phyloP scores from a whole-genome alignment of 1,284 basidiomycete species.

The Cutaneotrichosporon sp. region DNA sequence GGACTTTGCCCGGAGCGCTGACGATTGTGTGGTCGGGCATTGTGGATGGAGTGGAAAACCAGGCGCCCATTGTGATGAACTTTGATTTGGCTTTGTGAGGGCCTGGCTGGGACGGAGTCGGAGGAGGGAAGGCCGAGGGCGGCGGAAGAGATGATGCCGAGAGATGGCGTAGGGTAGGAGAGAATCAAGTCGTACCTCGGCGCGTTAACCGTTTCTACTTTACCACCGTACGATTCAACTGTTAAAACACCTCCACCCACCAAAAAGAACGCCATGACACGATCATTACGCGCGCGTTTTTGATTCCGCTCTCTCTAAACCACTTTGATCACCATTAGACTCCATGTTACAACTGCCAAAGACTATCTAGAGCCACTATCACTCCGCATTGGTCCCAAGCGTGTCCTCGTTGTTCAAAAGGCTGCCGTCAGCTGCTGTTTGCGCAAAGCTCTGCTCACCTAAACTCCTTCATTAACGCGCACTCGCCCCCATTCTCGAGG shows the following conservation, averaged over 20 bases:
- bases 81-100: not conserved
- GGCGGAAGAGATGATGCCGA: not conserved
- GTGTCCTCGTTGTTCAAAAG: constrained; percentile 25
- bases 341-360: constrained; percentile 18
- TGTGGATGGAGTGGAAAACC: constrained; percentile 9
- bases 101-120: not conserved
- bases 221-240: too few species aligned
- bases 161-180: not conserved
- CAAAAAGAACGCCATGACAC: not conserved
- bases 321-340: not conserved
- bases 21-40: constrained; percentile 56
- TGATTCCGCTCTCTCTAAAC: not conserved
- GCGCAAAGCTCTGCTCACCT: constrained; percentile 51
- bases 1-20: constrained; percentile 92
- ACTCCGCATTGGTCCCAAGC: constrained; percentile 18
- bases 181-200: not conserved
- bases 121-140: not conserved
- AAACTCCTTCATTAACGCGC: constrained; percentile 90
- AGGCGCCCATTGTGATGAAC: constrained; percentile 8
- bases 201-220: too few species aligned
- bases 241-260: not conserved
- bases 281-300: not conserved
- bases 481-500: constrained; percentile 93
- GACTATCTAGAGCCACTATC: not conserved
- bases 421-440: constrained; percentile 9